These are phyloP conservation scores for Magnolia sinica DNA, from an alignment of 164 flowering plant genomes.

Conservation along the genomic window DNA sequence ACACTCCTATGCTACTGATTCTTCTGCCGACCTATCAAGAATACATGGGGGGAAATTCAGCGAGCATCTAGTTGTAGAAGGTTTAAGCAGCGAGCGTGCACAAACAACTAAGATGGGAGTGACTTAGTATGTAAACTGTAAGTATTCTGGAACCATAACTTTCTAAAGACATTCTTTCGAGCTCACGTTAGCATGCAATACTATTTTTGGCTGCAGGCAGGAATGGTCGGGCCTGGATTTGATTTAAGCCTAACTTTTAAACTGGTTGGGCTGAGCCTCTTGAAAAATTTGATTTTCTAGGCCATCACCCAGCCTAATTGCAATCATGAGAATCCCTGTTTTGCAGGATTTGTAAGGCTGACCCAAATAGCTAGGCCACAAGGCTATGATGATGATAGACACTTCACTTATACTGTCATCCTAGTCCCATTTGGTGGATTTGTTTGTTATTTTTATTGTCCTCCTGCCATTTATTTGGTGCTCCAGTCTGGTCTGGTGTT, in stretches of 20 bases:
- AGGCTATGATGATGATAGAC: no score
- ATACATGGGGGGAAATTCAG: background rate
- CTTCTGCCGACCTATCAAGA: background rate
- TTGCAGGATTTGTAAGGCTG: no score
- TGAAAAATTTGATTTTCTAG: background rate
- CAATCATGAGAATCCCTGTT: no score
- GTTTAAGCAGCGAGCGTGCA: constrained; percentile 19
- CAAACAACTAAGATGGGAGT: constrained; percentile 33
- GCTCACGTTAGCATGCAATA: background rate
- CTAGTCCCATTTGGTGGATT: no score
- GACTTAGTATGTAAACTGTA: constrained; percentile 27
- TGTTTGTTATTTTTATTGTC: no score
- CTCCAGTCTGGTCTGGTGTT: no score
- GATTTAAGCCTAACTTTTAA: background rate
- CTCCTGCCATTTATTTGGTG: no score
- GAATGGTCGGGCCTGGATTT: background rate
- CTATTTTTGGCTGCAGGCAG: background rate
- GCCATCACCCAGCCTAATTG: no score
- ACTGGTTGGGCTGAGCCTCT: background rate
- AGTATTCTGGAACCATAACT: constrained; percentile 8
- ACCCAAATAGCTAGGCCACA: no score
- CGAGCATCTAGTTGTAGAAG: constrained; percentile 5
- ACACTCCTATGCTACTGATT: constrained; percentile 22
- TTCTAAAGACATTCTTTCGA: background rate
- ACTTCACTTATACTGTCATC: no score